Evolutionary conservation across 2,329 filamentous ascomycete genomes (phyloP).

Genomic region (Cryphonectria carpinicola): DNA sequence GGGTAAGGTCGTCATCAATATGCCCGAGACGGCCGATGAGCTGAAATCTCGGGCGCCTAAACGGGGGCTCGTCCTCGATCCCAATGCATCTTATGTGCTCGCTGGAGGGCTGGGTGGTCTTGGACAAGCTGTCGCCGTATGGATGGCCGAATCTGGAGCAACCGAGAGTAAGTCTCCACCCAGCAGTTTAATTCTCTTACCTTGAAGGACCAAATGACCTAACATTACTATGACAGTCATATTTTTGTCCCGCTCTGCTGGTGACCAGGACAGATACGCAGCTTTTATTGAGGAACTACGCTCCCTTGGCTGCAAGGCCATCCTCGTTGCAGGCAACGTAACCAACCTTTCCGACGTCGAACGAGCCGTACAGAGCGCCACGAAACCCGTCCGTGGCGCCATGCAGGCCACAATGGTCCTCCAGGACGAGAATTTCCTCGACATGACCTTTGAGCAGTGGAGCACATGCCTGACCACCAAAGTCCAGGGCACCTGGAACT

Average conservation of each 20-base stretch:
- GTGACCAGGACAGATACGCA: background rate
- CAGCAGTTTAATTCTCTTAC: background rate
- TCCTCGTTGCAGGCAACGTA: slow-evolving; percentile 14
- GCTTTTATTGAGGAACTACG: slow-evolving; percentile 7
- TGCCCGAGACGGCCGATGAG: slow-evolving; percentile 29
- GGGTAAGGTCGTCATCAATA: slow-evolving; percentile 45
- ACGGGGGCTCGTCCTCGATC: background rate
- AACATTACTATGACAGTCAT: background rate
- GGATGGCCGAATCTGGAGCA: slow-evolving; percentile 18
- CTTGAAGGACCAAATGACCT: background rate
- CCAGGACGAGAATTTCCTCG: slow-evolving; percentile 9
- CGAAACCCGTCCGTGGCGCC: background rate
- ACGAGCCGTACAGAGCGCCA: background rate
- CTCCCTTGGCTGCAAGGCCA: slow-evolving; percentile 12
- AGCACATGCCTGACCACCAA: slow-evolving; percentile 31
- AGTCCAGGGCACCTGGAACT: slow-evolving; percentile 21
- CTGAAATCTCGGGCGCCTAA: background rate
- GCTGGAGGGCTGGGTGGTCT: slow-evolving; percentile 20
- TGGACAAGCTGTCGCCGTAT: slow-evolving; percentile 9
- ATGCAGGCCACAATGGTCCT: slow-evolving; percentile 23
- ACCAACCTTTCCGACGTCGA: background rate
- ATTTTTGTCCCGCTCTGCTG: slow-evolving; percentile 14
- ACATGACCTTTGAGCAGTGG: slow-evolving; percentile 39
- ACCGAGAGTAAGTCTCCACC: background rate
- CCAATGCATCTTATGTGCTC: slow-evolving; percentile 17